Evolutionary conservation across 257 asterid genomes (phyloP), one percentile per base, ranked within the genome.

Genomic region (Solanum corneliomulleri): DNA sequence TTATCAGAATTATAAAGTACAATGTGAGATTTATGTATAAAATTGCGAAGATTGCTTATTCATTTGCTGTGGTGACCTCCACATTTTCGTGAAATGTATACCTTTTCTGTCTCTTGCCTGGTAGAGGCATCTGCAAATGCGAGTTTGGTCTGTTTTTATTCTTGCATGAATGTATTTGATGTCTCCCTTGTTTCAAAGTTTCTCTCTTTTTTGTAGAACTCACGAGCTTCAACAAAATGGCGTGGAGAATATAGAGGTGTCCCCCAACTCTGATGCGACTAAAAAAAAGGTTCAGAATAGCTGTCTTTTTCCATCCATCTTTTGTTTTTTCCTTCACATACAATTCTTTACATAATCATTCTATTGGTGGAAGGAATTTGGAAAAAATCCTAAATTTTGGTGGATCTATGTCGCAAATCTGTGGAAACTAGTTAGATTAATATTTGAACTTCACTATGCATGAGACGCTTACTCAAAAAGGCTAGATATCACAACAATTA

Each of bases 261-360:
- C 92, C 86, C 58, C 71, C 83, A 86, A 84, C 68, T 88, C 92
- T 49, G 88, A 74, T 78, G 91, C 89, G 71, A 91, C 90, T 29
- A 92, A 88, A 89, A 97, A 94, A 95, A 97, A 94, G 69, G 71
- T 87, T 66, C 33, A 35, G 58, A 9, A 76, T 16, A 25, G n/a
- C 84, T 84, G 85, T 68, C 44, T 15, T 77, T 78, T 78, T 16
- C 64, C 84, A 42, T 78, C 75, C 25, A 33, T 70, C 62, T 12
- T 69, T 31, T 78, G 88, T 80, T 31, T 60, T 56, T 74, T 39
- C 16, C 69, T 18, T 27, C 69, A 66, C 41, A 8, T 69, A 3
- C 45, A 86, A 56, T n/a, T 81, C 39, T 69, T 66, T 18, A 8
- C 75, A 11, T 27, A 49, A 49, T 29, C 39, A 64, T 81, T 81